A percentile compares a stretch with the other conserved stretches of the same genome.
Conservation (phyloP, 768 basidiomycete genomes). For the Nevesoporus exiguus region DNA sequence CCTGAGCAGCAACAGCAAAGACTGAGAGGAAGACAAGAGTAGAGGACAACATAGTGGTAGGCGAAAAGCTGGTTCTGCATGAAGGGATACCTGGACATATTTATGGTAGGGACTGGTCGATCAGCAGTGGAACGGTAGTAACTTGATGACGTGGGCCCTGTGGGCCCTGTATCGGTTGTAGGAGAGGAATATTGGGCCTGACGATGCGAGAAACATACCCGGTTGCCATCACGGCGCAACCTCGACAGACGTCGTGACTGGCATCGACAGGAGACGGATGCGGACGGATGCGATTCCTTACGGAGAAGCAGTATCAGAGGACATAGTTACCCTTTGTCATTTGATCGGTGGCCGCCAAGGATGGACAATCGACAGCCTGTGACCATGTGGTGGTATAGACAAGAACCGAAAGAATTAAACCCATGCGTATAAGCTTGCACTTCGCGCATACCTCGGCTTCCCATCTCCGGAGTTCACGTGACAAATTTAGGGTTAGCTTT, state of each 20-base stretch:
- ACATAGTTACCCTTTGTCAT: background rate
- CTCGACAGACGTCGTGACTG: background rate
- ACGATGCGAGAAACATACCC: background rate
- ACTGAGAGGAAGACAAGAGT: slow-evolving; percentile 15
- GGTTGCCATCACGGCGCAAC: background rate
- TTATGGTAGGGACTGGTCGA: slow-evolving; percentile 13
- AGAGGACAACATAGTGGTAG: slow-evolving; percentile 15
- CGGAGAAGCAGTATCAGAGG: background rate
- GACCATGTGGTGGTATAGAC: background rate
- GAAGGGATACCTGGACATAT: background rate
- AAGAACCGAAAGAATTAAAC: background rate
- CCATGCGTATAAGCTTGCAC: background rate
- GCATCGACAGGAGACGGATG: background rate
- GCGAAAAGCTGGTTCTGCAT: background rate
- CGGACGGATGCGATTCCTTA: background rate
- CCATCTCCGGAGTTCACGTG: too few relatives aligned
- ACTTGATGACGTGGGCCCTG: background rate
- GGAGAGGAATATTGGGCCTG: background rate
- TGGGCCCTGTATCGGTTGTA: too few relatives aligned
- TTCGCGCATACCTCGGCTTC: too few relatives aligned
- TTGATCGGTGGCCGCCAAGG: background rate
- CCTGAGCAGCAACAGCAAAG: slow-evolving; percentile 20
- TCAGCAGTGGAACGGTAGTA: too few relatives aligned
- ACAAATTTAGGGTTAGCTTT: too few relatives aligned
- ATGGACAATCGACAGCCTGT: background rate